Evolutionary conservation across 352 stramenopile species (phyloP), one percentile per base, ranked within the genome.

Genomic region (Phytophthora europaea): DNA sequence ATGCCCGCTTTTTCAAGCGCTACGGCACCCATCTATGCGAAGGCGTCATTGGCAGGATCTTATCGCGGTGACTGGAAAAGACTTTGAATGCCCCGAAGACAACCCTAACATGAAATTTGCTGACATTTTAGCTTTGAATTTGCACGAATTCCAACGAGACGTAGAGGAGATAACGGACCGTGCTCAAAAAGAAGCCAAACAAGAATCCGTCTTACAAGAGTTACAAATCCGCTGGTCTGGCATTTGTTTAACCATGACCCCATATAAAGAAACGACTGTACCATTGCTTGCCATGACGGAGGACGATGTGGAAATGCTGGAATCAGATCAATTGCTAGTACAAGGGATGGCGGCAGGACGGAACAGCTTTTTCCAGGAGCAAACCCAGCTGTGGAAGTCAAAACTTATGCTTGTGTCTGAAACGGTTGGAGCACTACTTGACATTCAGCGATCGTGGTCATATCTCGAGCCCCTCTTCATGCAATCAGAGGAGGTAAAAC

Each of bases 381-480:
- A 88, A 33, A 91, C 86, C 8, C 71, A 93, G 43, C 48, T 53
- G 6, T 96, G 87, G 88, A 71, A 79, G 16, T 73, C 58, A 9
- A 89, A 79, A 40, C 76, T 94, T 4, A 81, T 84, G 59, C 71
- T 92, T n/a, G 80, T 97, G 18, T 86, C 87, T 5, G 97, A 99
- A 72, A 90, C 97, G 6, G 96, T 84, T 70, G 76, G 36, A 55
- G 67, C 96, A n/a, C 70, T 99, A 26, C 87, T 85, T 33, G 95
- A 99, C 56, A 99, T 99, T 67, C 95, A 99, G 78, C 90, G 94
- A 12, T 96, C 94, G 15, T 99, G 97, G 96, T 97, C 88, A 18
- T 99, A 99, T 70, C 72, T 99, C 4, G 97, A 99, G 70, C 96
- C 97, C 15, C 82, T 99, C 2, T 99, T 99, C 62, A 97, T 99